These are phyloP conservation scores for Cryptomeria japonica DNA, from an alignment of 75 land plant species.

Conservation along the genomic window DNA sequence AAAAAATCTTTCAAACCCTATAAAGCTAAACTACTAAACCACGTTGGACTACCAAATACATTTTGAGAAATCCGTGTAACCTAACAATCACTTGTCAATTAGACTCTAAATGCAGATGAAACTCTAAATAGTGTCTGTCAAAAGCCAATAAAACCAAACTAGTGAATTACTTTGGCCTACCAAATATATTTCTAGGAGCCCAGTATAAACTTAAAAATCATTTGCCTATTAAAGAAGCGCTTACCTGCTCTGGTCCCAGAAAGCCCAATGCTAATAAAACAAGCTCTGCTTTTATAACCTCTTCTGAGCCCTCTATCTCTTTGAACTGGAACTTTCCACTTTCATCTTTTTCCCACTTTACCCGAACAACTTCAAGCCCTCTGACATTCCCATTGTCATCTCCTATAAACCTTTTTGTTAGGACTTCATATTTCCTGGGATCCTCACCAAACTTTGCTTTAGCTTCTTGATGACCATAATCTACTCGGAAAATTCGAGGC, in stretches of 20 bases:
- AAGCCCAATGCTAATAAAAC: slow-evolving; percentile 94
- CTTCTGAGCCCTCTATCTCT: slow-evolving; percentile 82
- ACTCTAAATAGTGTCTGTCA: neutral
- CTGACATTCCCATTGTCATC: slow-evolving; percentile 78
- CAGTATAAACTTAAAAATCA: neutral
- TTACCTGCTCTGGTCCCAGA: slow-evolving; percentile 93
- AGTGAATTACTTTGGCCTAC: neutral
- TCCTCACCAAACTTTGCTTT: slow-evolving; percentile 86
- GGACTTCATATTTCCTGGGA: slow-evolving; percentile 84
- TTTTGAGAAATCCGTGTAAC: neutral
- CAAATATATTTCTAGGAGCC: neutral
- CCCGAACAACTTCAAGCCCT: slow-evolving; percentile 82
- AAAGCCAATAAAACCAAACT: neutral
- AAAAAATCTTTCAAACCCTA: neutral
- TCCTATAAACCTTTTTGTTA: slow-evolving; percentile 86
- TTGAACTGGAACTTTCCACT: slow-evolving; percentile 76
- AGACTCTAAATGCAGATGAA: neutral
- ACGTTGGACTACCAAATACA: neutral
- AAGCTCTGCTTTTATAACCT: slow-evolving; percentile 88
- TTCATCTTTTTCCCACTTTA: slow-evolving; percentile 87
- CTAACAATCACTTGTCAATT: neutral
- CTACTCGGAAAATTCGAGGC: slow-evolving; percentile 93
- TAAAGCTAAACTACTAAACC: neutral
- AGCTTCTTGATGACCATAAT: slow-evolving; percentile 98
- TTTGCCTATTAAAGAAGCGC: slow-evolving; percentile 13